A percentile compares a stretch with the other conserved stretches of the same genome.
phyloP scores from a whole-genome alignment of 768 basidiomycete species.

The Mycena sanguinolenta region DNA sequence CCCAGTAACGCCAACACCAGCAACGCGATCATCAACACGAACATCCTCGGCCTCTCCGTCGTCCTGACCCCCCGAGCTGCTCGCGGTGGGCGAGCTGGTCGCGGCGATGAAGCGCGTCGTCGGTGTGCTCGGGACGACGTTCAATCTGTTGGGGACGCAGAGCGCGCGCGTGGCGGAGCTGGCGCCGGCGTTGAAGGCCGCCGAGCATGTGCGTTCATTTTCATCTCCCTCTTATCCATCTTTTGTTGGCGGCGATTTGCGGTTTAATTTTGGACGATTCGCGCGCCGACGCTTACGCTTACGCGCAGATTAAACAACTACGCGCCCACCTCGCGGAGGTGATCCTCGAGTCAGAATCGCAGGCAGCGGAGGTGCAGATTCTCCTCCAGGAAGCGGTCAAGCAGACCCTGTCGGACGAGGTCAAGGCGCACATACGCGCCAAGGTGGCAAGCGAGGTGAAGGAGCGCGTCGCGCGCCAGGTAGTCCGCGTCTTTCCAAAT shows the following conservation, averaged over 20 bases:
- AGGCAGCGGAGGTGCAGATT: constrained; percentile 51
- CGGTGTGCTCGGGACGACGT: constrained; percentile 53
- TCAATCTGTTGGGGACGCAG: constrained; percentile 62
- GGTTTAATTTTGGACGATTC: no score
- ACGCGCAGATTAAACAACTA: constrained; percentile 52
- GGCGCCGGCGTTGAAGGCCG: constrained; percentile 58
- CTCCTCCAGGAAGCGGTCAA: constrained; percentile 57
- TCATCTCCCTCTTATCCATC: neutral
- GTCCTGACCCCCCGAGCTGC: constrained; percentile 51
- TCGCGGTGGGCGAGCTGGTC: constrained; percentile 60
- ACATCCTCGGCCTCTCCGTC: neutral
- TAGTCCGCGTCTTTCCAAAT: constrained; percentile 36
- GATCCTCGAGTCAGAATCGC: constrained; percentile 53
- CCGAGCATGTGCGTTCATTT: constrained; percentile 52
- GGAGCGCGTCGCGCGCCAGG: constrained; percentile 59
- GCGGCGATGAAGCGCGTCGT: constrained; percentile 61
- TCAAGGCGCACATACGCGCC: constrained; percentile 52
- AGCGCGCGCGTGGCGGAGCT: constrained; percentile 58
- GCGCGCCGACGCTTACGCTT: constrained; percentile 27
- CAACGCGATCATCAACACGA: neutral
- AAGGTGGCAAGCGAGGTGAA: constrained; percentile 54
- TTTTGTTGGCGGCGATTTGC: no score
- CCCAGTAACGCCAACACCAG: no score
- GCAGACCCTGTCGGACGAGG: constrained; percentile 54
- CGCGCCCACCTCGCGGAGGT: constrained; percentile 54